phyloP scores from a whole-genome alignment of 352 stramenopile species.

The Globisporangium heterothallicum region DNA sequence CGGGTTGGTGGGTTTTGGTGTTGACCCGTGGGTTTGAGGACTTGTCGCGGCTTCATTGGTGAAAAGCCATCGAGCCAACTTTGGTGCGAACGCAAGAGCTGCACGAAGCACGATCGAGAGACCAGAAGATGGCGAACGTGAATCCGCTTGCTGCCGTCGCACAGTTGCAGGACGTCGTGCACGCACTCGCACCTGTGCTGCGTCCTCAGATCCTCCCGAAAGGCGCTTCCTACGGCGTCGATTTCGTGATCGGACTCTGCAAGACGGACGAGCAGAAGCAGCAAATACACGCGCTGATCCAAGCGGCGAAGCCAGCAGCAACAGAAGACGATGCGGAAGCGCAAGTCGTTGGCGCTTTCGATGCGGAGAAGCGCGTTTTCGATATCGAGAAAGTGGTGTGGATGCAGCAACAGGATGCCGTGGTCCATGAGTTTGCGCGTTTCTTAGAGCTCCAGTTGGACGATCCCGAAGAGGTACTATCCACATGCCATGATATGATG shows the following conservation, averaged over 20 bases:
- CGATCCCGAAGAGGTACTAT: conserved; percentile 30
- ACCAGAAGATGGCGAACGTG: conserved; percentile 6
- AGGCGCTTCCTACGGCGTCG: conserved; percentile 47
- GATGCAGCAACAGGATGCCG: conserved; percentile 51
- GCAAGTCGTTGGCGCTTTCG: conserved; percentile 53
- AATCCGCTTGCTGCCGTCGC: conserved; percentile 55
- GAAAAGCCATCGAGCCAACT: not conserved
- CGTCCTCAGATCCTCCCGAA: conserved; percentile 68
- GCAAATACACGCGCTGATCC: conserved; percentile 39
- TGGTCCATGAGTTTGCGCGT: conserved; percentile 67
- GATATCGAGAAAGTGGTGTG: conserved; percentile 56
- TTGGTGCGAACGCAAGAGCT: no score
- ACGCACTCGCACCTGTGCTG: conserved; percentile 42
- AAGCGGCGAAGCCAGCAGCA: conserved; percentile 25
- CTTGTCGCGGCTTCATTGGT: conserved; percentile 6
- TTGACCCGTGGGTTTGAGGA: conserved; percentile 9
- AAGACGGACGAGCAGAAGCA: conserved; percentile 54
- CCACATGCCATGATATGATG: not conserved
- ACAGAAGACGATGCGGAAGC: conserved; percentile 23
- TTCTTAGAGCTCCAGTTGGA: conserved; percentile 74
- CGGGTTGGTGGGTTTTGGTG: not conserved
- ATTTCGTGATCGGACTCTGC: conserved; percentile 59
- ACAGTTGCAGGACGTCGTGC: conserved; percentile 56
- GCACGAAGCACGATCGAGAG: no score
- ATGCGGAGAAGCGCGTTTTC: conserved; percentile 55